phyloP scores from a whole-genome alignment of 148 eudicot genomes.

The Silene latifolia region DNA sequence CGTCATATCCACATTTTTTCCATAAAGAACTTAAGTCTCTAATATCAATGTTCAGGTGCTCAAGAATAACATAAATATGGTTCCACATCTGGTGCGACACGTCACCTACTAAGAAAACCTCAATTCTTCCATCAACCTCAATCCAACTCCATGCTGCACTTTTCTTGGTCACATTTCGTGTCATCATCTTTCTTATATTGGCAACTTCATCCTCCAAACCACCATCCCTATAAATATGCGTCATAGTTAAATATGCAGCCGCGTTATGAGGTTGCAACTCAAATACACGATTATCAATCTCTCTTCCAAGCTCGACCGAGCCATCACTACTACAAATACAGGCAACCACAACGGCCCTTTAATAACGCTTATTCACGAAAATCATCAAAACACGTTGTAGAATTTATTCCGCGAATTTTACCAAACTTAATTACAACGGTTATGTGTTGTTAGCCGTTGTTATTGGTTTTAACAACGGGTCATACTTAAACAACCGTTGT shows the following conservation, averaged over 20 bases:
- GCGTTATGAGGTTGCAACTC: constrained; percentile 30
- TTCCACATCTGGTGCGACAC: not conserved
- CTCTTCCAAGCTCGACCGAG: constrained; percentile 33
- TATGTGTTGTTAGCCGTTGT: too few species aligned
- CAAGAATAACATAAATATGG: not conserved
- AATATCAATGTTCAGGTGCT: not conserved
- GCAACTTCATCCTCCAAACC: constrained; percentile 30
- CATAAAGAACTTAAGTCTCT: too few species aligned
- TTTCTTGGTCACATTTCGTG: constrained; percentile 19
- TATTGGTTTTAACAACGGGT: too few species aligned
- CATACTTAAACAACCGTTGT: too few species aligned
- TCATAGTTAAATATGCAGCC: constrained; percentile 32
- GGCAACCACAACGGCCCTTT: too few species aligned
- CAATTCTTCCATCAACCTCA: constrained; percentile 10
- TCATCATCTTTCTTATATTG: constrained; percentile 28
- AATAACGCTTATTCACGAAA: too few species aligned
- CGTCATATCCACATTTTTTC: too few species aligned
- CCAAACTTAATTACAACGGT: too few species aligned
- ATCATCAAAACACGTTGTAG: too few species aligned
- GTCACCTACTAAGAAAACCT: not conserved
- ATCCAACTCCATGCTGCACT: constrained; percentile 37
- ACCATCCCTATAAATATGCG: constrained; percentile 34
- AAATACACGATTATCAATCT: constrained; percentile 29
- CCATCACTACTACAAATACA: too few species aligned
- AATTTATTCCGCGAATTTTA: too few species aligned